A percentile compares a stretch with the other conserved stretches of the same genome.
phyloP scores from a whole-genome alignment of 202 grass and related monocot genomes.

The Elaeis oleifera region DNA sequence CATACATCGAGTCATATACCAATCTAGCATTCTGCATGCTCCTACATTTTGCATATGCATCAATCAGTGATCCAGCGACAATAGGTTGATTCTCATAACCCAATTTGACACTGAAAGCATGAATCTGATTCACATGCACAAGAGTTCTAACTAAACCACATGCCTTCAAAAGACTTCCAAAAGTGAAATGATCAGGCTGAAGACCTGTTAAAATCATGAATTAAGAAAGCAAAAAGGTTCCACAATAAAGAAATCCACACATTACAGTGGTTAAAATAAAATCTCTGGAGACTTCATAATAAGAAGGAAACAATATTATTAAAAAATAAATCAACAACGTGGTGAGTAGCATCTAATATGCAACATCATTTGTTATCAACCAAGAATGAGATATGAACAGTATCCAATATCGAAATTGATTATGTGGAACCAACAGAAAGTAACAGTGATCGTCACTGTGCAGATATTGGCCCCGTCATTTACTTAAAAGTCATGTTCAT shows the following conservation, averaged over 20 bases:
- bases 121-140: constrained; percentile 41
- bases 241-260: background rate
- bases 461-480: too few relatives aligned
- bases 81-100: constrained; percentile 44
- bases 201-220: constrained; percentile 35
- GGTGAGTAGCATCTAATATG: too few relatives aligned
- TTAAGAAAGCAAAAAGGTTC: background rate
- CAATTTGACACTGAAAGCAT: constrained; percentile 54
- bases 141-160: constrained; percentile 35
- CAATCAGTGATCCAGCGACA: constrained; percentile 52
- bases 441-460: too few relatives aligned
- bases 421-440: too few relatives aligned
- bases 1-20: constrained; percentile 45
- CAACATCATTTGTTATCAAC: too few relatives aligned
- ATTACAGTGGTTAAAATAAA: too few relatives aligned
- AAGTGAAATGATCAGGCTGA: constrained; percentile 61
- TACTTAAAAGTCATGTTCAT: too few relatives aligned
- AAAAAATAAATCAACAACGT: too few relatives aligned
- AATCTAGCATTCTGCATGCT: constrained; percentile 39
- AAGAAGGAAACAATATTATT: too few relatives aligned
- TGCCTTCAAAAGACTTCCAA: constrained; percentile 57
- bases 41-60: constrained; percentile 64
- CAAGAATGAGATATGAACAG: too few relatives aligned
- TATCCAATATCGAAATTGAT: too few relatives aligned
- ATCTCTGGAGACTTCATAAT: too few relatives aligned